phyloP scores from a whole-genome alignment of 306 rosid species.

The Albizia julibrissin region DNA sequence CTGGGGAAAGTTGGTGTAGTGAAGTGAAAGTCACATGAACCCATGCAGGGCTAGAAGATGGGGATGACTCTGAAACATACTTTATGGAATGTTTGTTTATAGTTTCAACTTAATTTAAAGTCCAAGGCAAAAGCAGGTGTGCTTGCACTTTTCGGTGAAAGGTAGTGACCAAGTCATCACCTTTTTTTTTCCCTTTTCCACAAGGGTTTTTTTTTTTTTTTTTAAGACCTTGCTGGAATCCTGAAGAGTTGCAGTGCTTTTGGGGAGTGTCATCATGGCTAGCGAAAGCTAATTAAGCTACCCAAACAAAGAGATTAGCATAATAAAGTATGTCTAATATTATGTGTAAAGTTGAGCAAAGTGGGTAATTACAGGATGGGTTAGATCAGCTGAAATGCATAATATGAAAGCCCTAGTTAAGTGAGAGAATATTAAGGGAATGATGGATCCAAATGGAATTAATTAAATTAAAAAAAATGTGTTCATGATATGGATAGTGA shows the following conservation, averaged over 20 bases:
- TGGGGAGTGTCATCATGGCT: conserved; percentile 70
- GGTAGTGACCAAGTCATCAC: conserved; percentile 36
- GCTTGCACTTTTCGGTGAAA: conserved; percentile 93
- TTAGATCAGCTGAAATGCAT: conserved; percentile 30
- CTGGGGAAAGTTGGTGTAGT: conserved; percentile 42
- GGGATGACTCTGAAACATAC: conserved; percentile 49
- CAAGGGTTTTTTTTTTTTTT: conserved; percentile 32
- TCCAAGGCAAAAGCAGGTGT: conserved; percentile 62
- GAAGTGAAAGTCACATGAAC: conserved; percentile 60
- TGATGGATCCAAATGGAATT: neutral
- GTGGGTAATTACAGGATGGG: conserved; percentile 35
- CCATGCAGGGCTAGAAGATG: conserved; percentile 55
- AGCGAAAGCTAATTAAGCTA: conserved; percentile 68
- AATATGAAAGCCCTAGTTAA: neutral
- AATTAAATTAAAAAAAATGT: neutral
- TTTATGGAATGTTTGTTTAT: conserved; percentile 57
- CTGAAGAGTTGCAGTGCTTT: conserved; percentile 73
- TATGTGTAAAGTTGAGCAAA: conserved; percentile 60
- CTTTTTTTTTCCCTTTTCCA: conserved; percentile 40
- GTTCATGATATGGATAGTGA: conserved; percentile 11
- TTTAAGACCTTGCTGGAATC: conserved; percentile 61
- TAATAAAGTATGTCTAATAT: conserved; percentile 45
- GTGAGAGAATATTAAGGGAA: neutral
- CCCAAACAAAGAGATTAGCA: conserved; percentile 40
- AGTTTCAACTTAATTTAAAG: conserved; percentile 52